Conservation (phyloP, 2,329 filamentous ascomycete genomes). For the Rutstroemia sp. region DNA sequence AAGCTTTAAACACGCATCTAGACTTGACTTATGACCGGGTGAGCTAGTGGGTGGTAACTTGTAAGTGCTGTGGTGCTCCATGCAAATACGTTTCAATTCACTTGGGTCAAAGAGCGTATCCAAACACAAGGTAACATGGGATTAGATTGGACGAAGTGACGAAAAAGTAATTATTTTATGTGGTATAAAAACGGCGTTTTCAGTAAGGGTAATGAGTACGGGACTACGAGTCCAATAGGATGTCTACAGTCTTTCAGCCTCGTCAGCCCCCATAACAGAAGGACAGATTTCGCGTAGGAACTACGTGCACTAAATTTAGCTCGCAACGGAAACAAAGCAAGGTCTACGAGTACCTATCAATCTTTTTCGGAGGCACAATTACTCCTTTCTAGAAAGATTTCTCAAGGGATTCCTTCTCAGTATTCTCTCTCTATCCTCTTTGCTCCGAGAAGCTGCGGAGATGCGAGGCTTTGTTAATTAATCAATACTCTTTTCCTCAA, state of each 20-base stretch:
- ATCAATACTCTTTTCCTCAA: neutral
- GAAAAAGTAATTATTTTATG: too few species aligned
- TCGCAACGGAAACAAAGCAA: constrained; percentile 8
- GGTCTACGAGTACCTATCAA: constrained; percentile 5
- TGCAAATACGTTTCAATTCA: neutral
- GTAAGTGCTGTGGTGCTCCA: neutral
- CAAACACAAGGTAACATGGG: too few species aligned
- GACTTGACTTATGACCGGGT: too few species aligned
- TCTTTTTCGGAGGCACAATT: neutral
- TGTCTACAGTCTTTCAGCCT: constrained; percentile 1
- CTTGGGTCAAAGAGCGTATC: neutral
- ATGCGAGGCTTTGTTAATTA: constrained; percentile 25
- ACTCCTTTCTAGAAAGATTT: constrained; percentile 6
- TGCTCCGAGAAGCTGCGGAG: constrained; percentile 17
- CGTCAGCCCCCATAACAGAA: constrained; percentile 4
- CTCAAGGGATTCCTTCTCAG: constrained; percentile 6
- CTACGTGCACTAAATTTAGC: constrained; percentile 7
- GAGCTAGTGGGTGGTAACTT: neutral
- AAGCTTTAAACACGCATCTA: neutral
- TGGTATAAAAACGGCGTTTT: too few species aligned
- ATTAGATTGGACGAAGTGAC: too few species aligned
- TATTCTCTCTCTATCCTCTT: neutral
- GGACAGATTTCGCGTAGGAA: constrained; percentile 9
- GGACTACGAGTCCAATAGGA: neutral
- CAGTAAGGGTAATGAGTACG: too few species aligned